These are phyloP conservation scores for Fusarium keratoplasticum DNA, from an alignment of 2,329 filamentous ascomycete genomes.

Conservation along the genomic window DNA sequence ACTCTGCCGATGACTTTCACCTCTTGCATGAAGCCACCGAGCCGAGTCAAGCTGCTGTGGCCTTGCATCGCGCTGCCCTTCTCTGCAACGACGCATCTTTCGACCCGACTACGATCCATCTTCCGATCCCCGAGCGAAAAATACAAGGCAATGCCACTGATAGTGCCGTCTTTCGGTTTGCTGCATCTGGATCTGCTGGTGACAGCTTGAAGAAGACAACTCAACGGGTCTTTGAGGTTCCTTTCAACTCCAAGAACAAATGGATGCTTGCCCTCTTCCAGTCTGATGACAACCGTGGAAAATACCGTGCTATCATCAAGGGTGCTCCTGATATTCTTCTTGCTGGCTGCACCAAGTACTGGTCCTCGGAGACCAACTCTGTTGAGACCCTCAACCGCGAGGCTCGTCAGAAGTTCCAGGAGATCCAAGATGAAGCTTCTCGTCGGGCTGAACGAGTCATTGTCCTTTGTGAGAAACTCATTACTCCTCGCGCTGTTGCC, in stretches of 20 bases:
- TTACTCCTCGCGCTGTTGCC: conserved; percentile 40
- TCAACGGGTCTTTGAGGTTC: conserved; percentile 53
- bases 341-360: conserved; percentile 50
- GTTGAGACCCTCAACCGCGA: conserved; percentile 51
- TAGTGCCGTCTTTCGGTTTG: conserved; percentile 55
- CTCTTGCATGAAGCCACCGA: background rate
- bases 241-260: conserved; percentile 64
- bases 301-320: conserved; percentile 62
- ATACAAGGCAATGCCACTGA: conserved; percentile 59
- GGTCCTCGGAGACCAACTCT: conserved; percentile 46
- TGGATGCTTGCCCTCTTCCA: conserved; percentile 59
- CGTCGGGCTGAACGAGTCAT: conserved; percentile 58
- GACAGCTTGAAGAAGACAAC: conserved; percentile 34
- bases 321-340: conserved; percentile 65
- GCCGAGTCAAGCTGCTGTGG: background rate
- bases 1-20: conserved; percentile 44
- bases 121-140: conserved; percentile 49
- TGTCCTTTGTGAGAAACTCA: conserved; percentile 54
- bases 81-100: conserved; percentile 59
- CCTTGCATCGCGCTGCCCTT: conserved; percentile 24
- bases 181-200: conserved; percentile 39
- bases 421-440: conserved; percentile 55
- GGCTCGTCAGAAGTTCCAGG: conserved; percentile 48
- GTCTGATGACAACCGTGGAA: conserved; percentile 36
- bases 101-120: conserved; percentile 51